Conservation (phyloP, 495 filamentous ascomycete genomes). For the Daldinia grandis region DNA sequence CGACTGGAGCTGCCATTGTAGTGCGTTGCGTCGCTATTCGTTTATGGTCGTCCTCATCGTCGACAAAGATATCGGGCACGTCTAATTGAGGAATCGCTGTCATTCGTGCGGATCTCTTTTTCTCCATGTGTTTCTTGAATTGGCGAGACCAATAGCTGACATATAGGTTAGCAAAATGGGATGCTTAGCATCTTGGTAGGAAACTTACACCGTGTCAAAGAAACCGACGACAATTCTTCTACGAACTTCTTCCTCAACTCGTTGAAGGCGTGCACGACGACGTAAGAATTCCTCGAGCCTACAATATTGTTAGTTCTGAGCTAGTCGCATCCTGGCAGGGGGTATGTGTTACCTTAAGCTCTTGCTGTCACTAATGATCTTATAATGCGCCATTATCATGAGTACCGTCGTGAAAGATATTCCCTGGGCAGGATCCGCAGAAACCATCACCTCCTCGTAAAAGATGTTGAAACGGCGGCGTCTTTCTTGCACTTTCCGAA, state of each 20-base stretch:
- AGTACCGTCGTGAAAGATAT: slow-evolving; percentile 94
- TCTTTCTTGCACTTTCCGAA: slow-evolving; percentile 73
- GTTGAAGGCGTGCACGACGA: slow-evolving; percentile 86
- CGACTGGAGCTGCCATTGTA: slow-evolving; percentile 35
- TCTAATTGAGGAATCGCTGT: slow-evolving; percentile 79
- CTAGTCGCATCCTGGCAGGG: background rate
- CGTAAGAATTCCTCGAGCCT: slow-evolving; percentile 94
- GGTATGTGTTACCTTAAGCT: slow-evolving; percentile 70
- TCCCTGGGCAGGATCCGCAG: slow-evolving; percentile 83
- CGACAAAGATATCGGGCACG: slow-evolving; percentile 91
- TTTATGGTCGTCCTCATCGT: slow-evolving; percentile 61
- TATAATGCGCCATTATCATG: slow-evolving; percentile 98
- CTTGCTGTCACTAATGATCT: slow-evolving; percentile 98
- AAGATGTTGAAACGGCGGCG: slow-evolving; percentile 86
- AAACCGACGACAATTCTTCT: slow-evolving; percentile 90
- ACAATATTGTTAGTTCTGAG: slow-evolving; percentile 11
- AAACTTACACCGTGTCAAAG: slow-evolving; percentile 84
- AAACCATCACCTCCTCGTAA: slow-evolving; percentile 96
- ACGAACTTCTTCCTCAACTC: slow-evolving; percentile 95
- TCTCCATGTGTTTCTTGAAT: slow-evolving; percentile 76
- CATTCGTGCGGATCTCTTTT: slow-evolving; percentile 75
- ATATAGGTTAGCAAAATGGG: slow-evolving; percentile 9
- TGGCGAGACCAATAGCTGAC: slow-evolving; percentile 76
- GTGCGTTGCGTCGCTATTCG: slow-evolving; percentile 38
- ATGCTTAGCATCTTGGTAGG: background rate